phyloP scores from a whole-genome alignment of 2,329 filamentous ascomycete species.

The Aspergillus neotritici region DNA sequence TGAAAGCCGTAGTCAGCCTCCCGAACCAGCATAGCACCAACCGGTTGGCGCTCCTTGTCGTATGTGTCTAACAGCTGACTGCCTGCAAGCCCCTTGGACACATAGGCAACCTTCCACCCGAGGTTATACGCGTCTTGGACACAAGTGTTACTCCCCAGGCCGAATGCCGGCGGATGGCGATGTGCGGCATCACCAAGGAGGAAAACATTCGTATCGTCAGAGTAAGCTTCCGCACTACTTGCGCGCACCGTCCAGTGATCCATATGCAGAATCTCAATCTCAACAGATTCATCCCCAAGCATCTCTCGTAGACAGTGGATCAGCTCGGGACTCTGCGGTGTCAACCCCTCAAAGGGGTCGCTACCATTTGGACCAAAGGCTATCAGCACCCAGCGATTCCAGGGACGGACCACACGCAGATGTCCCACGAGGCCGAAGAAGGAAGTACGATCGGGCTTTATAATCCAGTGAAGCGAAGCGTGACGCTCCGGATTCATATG shows the following conservation, averaged over 20 bases:
- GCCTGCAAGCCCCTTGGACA: constrained; percentile 1
- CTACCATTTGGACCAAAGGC: constrained; percentile 1
- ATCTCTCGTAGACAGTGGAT: too few species aligned
- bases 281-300: neutral
- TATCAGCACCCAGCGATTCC: neutral
- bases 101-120: constrained; percentile 3
- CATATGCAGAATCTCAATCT: constrained; percentile 1
- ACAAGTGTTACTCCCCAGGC: constrained; percentile 3
- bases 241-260: constrained; percentile 1
- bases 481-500: neutral
- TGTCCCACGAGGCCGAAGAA: neutral
- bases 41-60: too few species aligned
- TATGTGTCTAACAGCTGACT: neutral
- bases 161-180: constrained; percentile 2
- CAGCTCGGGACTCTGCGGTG: too few species aligned
- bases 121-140: constrained; percentile 4
- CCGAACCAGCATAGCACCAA: too few species aligned
- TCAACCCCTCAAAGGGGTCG: neutral
- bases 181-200: constrained; percentile 2
- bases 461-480: neutral
- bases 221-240: neutral
- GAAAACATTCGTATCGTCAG: neutral
- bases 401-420: too few species aligned
- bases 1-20: neutral
- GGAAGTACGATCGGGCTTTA: constrained; percentile 1